A percentile compares a stretch with the other conserved stretches of the same genome.
phyloP scores from a whole-genome alignment of 257 asterid genomes.

The Salvia miltiorrhiza region DNA sequence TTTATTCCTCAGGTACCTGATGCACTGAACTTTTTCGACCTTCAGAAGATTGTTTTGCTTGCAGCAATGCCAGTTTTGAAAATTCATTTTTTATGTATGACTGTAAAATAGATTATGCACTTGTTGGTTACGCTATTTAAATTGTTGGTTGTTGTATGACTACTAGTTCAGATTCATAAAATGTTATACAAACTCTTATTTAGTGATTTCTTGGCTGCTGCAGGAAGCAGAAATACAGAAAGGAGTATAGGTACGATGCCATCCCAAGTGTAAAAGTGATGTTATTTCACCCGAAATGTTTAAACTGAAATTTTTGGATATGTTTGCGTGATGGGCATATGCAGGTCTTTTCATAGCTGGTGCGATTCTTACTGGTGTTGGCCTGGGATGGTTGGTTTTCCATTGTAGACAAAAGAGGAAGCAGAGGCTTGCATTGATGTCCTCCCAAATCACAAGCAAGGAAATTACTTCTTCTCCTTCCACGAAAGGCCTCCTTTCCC shows the following conservation, averaged over 20 bases:
- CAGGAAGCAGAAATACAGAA: constrained; percentile 24
- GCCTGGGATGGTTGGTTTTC: constrained; percentile 53
- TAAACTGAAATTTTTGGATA: neutral
- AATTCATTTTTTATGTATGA: neutral
- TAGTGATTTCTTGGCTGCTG: constrained; percentile 11
- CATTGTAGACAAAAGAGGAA: constrained; percentile 46
- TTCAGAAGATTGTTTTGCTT: neutral
- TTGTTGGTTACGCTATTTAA: neutral
- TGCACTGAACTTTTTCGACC: neutral
- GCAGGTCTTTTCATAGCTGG: constrained; percentile 54
- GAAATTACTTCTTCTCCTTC: constrained; percentile 37
- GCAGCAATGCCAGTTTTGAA: neutral
- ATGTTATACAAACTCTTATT: constrained; percentile 17
- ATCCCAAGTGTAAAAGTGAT: neutral
- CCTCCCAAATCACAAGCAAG: constrained; percentile 28
- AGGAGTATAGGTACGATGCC: constrained; percentile 33
- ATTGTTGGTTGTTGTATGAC: neutral
- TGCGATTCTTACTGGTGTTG: constrained; percentile 54
- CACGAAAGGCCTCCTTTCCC: constrained; percentile 34
- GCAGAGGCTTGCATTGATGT: constrained; percentile 25
- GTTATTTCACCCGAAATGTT: neutral
- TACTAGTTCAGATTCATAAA: neutral
- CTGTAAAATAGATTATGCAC: neutral
- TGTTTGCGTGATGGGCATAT: constrained; percentile 2
- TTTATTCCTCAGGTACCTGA: neutral